These are phyloP conservation scores for Eucalyptus polybractea DNA, from an alignment of 345 rosid species.

Conservation along the genomic window DNA sequence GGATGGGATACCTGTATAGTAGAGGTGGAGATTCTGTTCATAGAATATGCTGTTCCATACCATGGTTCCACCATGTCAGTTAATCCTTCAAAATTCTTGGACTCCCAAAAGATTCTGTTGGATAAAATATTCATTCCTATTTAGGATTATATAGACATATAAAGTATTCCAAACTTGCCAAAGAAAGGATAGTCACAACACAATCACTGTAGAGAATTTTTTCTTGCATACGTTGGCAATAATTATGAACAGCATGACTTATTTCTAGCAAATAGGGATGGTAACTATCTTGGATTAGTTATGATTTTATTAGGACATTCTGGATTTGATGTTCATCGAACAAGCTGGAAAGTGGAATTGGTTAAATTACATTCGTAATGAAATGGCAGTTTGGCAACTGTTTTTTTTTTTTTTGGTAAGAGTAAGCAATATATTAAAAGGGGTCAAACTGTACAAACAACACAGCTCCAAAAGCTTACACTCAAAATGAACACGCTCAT, in stretches of 20 bases:
- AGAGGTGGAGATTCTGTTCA: slow-evolving; percentile 39
- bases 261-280: not conserved
- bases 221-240: not conserved
- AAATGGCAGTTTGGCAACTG: not conserved
- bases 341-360: not conserved
- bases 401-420: not conserved
- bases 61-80: slow-evolving; percentile 78
- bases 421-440: no score
- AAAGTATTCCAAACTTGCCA: not conserved
- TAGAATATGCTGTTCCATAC: slow-evolving; percentile 73
- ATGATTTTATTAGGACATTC: not conserved
- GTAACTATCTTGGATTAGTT: not conserved
- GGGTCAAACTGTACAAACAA: no score
- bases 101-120: slow-evolving; percentile 81
- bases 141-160: not conserved
- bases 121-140: not conserved
- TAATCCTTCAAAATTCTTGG: slow-evolving; percentile 78
- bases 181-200: not conserved
- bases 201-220: not conserved
- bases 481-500: no score
- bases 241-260: not conserved
- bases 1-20: slow-evolving; percentile 40
- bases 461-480: no score
- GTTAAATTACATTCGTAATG: not conserved
- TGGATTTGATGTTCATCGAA: not conserved